Evolutionary conservation across 495 filamentous ascomycete species (phyloP), one percentile per base, ranked within the genome.

Genomic region (Stereocaulon alpinum): DNA sequence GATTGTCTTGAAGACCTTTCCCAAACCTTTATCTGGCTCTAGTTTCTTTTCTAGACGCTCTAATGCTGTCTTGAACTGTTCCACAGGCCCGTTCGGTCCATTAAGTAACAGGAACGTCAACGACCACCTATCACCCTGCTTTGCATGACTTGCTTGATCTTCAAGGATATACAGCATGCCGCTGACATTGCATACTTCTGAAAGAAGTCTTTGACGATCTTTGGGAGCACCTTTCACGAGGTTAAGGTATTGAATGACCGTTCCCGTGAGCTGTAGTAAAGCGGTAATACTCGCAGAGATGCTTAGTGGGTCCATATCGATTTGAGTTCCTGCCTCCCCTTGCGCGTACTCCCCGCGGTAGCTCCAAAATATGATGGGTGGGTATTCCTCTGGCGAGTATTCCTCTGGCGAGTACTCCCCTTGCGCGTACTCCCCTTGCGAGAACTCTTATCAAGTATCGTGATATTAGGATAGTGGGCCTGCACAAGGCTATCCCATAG

Each of bases 251-350:
- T 22, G 17, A 11, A 62, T 48, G 40, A 59, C 41, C 3, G 18
- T 59, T 2, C 43, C 10, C 1, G 47, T 20, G 15, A 54, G 9
- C 27, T 59, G 60, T 1, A 58, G 17, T 11, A 62, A 18, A 7
- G 55, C 37, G 7, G 37, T 0, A 20, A 62, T 54, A 20, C 44
- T 62, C 1, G 47, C 60, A 6, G 49, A 34, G 20, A 54, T 43
- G 20, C 60, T 54, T 9, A 62, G 34, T 12, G 51, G 9, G 0
- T 61, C 59, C 59, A 61, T 61, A 0, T 9, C 30, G 30, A 4
- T 34, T 34, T 34, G 30, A 34, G 30, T 34, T 34, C 9, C 30
- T 34, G 30, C 30, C 30, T 34, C 30, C n/a, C n/a, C n/a, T n/a
- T n/a, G n/a, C n/a, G n/a, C n/a, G n/a, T n/a, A n/a, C n/a, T n/a